Evolutionary conservation across 2,329 filamentous ascomycete genomes (phyloP).

Genomic region (Onygenales sp.): DNA sequence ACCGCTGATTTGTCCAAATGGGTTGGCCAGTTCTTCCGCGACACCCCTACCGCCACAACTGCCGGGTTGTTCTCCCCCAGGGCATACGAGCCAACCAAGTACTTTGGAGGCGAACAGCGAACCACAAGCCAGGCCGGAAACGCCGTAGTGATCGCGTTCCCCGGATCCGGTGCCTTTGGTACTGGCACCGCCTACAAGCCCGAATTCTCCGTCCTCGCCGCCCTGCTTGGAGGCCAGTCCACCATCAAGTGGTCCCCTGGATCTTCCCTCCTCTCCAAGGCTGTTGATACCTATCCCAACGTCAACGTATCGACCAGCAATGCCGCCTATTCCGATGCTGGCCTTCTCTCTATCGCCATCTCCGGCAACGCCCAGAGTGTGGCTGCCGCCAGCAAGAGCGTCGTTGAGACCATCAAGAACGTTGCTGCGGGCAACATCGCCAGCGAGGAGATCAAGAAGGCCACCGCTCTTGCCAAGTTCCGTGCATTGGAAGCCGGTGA

Average conservation of each 20-base stretch:
- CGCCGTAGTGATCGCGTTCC: constrained; percentile 83
- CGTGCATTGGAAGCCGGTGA: constrained; percentile 75
- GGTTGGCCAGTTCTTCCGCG: constrained; percentile 86
- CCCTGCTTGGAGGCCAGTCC: constrained; percentile 81
- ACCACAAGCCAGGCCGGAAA: constrained; percentile 68
- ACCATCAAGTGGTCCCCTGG: constrained; percentile 93
- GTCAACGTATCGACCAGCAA: constrained; percentile 66
- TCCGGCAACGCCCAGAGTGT: constrained; percentile 65
- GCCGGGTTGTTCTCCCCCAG: constrained; percentile 45
- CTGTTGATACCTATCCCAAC: constrained; percentile 55
- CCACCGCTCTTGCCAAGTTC: constrained; percentile 88
- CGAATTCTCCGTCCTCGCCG: constrained; percentile 75
- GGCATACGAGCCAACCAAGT: constrained; percentile 62
- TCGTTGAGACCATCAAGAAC: constrained; percentile 73
- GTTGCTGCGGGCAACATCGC: constrained; percentile 65
- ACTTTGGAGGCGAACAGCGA: constrained; percentile 92
- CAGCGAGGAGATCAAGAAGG: constrained; percentile 85
- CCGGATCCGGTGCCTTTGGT: constrained; percentile 68
- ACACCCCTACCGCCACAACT: constrained; percentile 45
- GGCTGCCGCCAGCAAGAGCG: constrained; percentile 61
- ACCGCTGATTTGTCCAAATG: constrained; percentile 72
- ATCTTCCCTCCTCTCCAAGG: constrained; percentile 83
- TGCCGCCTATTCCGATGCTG: constrained; percentile 84
- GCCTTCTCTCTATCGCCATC: constrained; percentile 76
- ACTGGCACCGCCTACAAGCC: constrained; percentile 68